Conservation (phyloP, 495 filamentous ascomycete species). For the Aspergillus steynii region DNA sequence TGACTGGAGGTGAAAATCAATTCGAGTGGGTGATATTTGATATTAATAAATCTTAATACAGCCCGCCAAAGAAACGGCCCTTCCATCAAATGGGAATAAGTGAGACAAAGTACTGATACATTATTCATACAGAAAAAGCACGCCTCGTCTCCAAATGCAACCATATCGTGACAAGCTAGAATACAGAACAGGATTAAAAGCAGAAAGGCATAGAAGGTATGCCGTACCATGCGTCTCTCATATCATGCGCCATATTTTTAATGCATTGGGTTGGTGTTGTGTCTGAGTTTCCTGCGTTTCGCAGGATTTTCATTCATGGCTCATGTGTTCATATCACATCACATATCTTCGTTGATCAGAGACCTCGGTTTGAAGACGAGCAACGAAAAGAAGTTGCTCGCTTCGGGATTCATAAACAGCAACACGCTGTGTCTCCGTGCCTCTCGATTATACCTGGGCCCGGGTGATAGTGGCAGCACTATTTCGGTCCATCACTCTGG, state of each 20-base stretch:
- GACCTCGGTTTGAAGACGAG: neutral
- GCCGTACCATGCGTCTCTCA: neutral
- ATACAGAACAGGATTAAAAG: neutral
- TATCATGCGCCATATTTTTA: neutral
- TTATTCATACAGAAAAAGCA: neutral
- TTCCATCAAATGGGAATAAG: too few species aligned
- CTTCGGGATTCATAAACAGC: neutral
- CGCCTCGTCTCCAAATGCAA: neutral
- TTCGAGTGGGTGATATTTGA: too few species aligned
- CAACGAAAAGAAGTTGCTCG: neutral
- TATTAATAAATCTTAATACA: too few species aligned
- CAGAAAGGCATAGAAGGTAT: neutral
- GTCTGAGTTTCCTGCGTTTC: neutral
- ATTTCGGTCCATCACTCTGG: conserved; percentile 16
- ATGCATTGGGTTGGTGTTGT: neutral
- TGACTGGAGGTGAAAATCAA: neutral
- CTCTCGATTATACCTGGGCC: neutral
- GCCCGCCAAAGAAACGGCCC: neutral
- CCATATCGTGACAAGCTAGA: neutral
- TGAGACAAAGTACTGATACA: neutral
- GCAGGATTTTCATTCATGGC: neutral
- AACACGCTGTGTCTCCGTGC: neutral
- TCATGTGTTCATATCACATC: conserved; percentile 12
- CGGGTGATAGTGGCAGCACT: conserved; percentile 9
- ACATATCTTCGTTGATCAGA: neutral